Evolutionary conservation across 1,284 basidiomycete genomes (phyloP).

Genomic region (Cystobasidium sp.): DNA sequence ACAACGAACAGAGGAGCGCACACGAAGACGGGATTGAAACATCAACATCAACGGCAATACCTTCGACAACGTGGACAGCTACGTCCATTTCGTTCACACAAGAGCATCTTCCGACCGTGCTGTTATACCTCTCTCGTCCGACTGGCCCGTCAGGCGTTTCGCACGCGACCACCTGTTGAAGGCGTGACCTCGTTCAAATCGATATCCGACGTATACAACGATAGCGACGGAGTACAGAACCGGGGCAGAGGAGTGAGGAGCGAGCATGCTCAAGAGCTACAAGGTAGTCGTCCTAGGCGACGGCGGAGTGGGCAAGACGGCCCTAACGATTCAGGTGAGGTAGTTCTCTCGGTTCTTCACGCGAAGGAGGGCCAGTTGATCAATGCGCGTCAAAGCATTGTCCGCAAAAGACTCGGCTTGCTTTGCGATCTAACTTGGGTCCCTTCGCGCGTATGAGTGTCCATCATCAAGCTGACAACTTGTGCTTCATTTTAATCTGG

Average conservation of each 20-base stretch:
- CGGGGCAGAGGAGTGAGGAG: background rate
- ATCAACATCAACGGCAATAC: no score
- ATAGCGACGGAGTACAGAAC: background rate
- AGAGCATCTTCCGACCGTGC: no score
- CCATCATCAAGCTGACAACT: background rate
- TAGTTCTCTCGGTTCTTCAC: background rate
- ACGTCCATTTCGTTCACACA: no score
- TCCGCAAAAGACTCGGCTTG: background rate
- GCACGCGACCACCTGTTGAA: no score
- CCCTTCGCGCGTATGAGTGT: background rate
- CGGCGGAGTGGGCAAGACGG: slow-evolving; percentile 53
- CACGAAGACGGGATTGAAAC: no score
- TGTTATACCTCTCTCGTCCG: no score
- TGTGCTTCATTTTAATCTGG: background rate
- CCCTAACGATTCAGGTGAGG: slow-evolving; percentile 53
- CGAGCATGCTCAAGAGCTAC: slow-evolving; percentile 24
- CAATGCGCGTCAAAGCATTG: slow-evolving; percentile 1
- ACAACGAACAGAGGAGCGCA: no score
- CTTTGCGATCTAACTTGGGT: background rate
- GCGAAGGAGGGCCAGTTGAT: background rate
- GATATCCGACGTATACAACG: background rate
- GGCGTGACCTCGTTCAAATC: background rate
- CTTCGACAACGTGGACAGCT: no score
- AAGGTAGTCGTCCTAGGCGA: slow-evolving; percentile 40
- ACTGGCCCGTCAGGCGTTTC: no score